Percentiles rank a stretch among this genome's conserved stretches.
Conservation (phyloP, 257 asterid genomes). For the Scutellaria galericulata region DNA sequence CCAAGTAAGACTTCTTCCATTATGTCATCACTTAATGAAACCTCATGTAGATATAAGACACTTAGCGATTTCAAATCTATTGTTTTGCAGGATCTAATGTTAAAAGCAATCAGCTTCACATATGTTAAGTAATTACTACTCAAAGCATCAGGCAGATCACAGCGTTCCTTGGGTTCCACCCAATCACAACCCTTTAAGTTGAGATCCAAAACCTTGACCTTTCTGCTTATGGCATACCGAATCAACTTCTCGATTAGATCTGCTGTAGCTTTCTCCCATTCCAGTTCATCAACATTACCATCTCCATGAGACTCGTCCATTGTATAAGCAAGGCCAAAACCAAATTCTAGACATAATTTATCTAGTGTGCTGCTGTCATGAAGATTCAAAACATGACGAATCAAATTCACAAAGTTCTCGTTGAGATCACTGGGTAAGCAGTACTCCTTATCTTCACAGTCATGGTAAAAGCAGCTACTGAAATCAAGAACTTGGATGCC, state of each 20-base stretch:
- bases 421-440: too few species aligned
- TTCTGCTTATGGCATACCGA: conserved; percentile 37
- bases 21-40: conserved; percentile 24
- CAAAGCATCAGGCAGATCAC: conserved; percentile 41
- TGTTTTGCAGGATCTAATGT: conserved; percentile 24
- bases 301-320: neutral
- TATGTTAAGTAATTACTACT: conserved; percentile 33
- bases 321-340: conserved; percentile 6
- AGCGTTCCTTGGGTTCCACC: neutral
- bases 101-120: conserved; percentile 34
- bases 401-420: conserved; percentile 18
- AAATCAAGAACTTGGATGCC: conserved; percentile 38
- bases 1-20: conserved; percentile 36
- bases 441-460: neutral
- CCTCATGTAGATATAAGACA: conserved; percentile 18
- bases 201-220: conserved; percentile 43
- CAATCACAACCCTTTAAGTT: conserved; percentile 27
- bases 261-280: conserved; percentile 13
- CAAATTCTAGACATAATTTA: conserved; percentile 32
- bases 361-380: conserved; percentile 24
- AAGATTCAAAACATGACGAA: conserved; percentile 32
- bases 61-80: conserved; percentile 31
- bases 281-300: neutral
- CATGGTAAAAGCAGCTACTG: conserved; percentile 23
- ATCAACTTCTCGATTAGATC: conserved; percentile 35